Evolutionary conservation across 2,329 filamentous ascomycete species (phyloP).

Genomic region (Curvularia lunata): DNA sequence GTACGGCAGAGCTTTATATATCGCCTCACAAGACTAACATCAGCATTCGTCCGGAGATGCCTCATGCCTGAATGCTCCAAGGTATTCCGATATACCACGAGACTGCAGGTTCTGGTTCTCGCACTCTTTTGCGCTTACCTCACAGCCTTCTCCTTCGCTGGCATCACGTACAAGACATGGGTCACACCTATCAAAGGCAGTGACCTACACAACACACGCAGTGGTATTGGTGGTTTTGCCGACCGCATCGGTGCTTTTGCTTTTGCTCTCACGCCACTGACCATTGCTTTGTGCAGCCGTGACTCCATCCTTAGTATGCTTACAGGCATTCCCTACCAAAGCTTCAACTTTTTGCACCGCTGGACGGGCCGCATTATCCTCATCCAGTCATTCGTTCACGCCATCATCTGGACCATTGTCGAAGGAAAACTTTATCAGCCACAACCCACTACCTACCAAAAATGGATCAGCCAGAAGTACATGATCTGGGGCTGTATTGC

Average conservation of each 20-base stretch:
- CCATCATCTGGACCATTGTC: constrained; percentile 12
- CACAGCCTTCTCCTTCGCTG: constrained; percentile 9
- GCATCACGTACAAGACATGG: constrained; percentile 15
- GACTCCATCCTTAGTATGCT: constrained; percentile 15
- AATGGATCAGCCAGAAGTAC: constrained; percentile 13
- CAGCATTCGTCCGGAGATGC: background rate
- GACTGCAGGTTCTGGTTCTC: constrained; percentile 10
- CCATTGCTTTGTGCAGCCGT: constrained; percentile 11
- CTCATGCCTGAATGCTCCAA: constrained; percentile 9
- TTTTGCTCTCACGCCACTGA: constrained; percentile 10
- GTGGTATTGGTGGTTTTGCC: constrained; percentile 10
- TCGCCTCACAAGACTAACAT: constrained; percentile 6
- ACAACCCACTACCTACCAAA: constrained; percentile 7
- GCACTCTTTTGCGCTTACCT: constrained; percentile 12
- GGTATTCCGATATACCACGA: constrained; percentile 8
- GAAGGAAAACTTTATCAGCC: constrained; percentile 16
- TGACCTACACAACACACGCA: constrained; percentile 9
- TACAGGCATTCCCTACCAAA: constrained; percentile 12
- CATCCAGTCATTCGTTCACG: constrained; percentile 9
- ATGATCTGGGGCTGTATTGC: constrained; percentile 14
- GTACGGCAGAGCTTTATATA: constrained; percentile 9
- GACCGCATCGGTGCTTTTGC: constrained; percentile 14
- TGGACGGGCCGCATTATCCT: constrained; percentile 17
- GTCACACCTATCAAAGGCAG: constrained; percentile 11
- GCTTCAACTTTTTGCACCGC: constrained; percentile 15